Evolutionary conservation across 495 filamentous ascomycete genomes (phyloP).

Genomic region (Daldinia grandis): DNA sequence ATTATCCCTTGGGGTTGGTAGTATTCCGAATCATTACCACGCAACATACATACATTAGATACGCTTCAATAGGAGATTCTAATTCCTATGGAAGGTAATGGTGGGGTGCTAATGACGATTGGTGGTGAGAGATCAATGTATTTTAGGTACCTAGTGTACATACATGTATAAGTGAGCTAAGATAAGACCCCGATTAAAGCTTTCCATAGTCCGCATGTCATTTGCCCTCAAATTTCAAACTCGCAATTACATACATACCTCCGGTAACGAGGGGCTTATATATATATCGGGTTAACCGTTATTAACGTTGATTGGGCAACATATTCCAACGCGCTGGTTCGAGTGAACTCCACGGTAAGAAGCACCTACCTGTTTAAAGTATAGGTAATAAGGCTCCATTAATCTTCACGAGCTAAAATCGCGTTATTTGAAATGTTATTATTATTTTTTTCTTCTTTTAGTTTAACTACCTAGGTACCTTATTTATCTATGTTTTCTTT

Average conservation of each 20-base stretch:
- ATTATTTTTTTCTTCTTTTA: no score
- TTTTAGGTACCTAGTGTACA: not conserved
- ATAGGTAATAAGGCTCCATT: slow-evolving; percentile 16
- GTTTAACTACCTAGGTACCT: no score
- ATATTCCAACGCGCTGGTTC: slow-evolving; percentile 32
- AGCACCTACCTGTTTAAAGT: slow-evolving; percentile 34
- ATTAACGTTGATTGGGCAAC: slow-evolving; percentile 28
- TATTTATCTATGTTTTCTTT: not conserved
- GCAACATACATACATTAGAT: not conserved
- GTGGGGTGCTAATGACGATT: not conserved
- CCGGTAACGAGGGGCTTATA: slow-evolving; percentile 12
- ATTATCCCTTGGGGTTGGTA: not conserved
- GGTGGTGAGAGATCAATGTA: not conserved
- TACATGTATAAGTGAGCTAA: not conserved
- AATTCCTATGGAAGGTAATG: not conserved
- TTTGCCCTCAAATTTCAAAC: not conserved
- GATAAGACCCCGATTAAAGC: not conserved
- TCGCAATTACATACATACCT: slow-evolving; percentile 10
- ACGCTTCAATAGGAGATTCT: not conserved
- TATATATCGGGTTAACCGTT: slow-evolving; percentile 25
- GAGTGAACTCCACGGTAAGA: slow-evolving; percentile 9
- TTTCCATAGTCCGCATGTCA: not conserved
- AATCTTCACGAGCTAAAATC: slow-evolving; percentile 14
- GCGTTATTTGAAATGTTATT: not conserved
- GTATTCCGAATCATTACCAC: not conserved